Base-by-base conservation (phyloP, 768 basidiomycete genomes). In the Melanogaster broomeanus region DNA sequence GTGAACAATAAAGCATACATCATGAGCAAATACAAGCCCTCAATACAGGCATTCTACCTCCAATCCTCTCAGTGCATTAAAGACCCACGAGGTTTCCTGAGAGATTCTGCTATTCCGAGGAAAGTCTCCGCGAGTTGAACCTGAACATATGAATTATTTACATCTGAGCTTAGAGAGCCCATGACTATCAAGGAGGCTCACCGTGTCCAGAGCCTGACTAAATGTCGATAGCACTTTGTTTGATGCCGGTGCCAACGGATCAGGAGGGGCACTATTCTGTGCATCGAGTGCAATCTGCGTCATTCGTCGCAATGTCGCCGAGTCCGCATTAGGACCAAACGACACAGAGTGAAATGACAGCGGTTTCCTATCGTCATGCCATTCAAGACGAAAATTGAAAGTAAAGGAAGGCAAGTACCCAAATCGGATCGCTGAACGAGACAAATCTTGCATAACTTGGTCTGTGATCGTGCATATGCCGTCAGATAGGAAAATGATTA, bases 81-180 rank as follows among this genome's bases (percentile, higher is more conserved):
- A 21, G 74, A 68, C 4, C 76, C 80, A 49, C 80, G 61, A 2
- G 79, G 75, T 55, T 78, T 82, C 56, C 72, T 74, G 61, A 82
- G 60, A 1, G 79, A 79, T 44, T 79, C 77, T 1, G 81, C 79
- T 51, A 81, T 71, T 38, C 75, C 75, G 16, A 81, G 62, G 72
- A 82, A 82, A 3, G 79, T 76, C 58, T 80, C 73, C 4, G 81
- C 74, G 19, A 82, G 69, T 48, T 70, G 72, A 24, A 81, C 72
- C 80, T 81, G 44, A 30, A 2, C 25, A 25, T 12, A 3, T n/a
- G n/a, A 11, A 21, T 30, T n/a, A 48, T 15, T 22, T 18, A 22
- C 21, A 24, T 21, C 12, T 10, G 22, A 31, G 11, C 16, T n/a
- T 18, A n/a, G 19, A 21, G 15, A 37, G 27, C 4, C 30, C 5